Percentiles rank a stretch among this genome's conserved stretches.
Evolutionary conservation across 2,329 filamentous ascomycete genomes (phyloP).

Genomic region (Microdochium paspali): DNA sequence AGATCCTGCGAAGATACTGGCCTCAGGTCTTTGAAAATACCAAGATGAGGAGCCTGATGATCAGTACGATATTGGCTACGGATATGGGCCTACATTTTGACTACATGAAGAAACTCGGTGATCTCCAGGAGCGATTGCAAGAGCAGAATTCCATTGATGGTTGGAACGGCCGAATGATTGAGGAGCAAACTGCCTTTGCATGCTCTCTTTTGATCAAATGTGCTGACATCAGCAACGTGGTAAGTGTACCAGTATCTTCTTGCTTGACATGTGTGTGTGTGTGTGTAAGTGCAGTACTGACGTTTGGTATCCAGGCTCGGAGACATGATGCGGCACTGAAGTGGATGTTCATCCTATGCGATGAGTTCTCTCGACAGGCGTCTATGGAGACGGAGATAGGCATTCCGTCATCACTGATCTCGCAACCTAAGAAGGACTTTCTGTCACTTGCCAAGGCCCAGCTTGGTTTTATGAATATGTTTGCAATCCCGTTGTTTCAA

Average conservation of each 20-base stretch:
- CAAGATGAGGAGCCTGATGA: constrained; percentile 82
- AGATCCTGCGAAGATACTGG: constrained; percentile 91
- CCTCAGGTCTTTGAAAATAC: constrained; percentile 69
- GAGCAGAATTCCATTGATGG: constrained; percentile 56
- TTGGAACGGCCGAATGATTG: constrained; percentile 68
- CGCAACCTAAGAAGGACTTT: constrained; percentile 73
- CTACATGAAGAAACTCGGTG: constrained; percentile 85
- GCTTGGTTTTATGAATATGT: constrained; percentile 93
- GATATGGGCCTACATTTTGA: constrained; percentile 97
- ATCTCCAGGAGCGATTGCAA: constrained; percentile 68
- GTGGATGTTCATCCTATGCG: constrained; percentile 91
- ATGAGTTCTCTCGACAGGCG: constrained; percentile 89
- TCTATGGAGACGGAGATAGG: constrained; percentile 83
- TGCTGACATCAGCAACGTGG: constrained; percentile 96
- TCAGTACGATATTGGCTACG: constrained; percentile 92
- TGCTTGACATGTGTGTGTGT: constrained; percentile 1
- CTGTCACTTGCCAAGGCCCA: constrained; percentile 79
- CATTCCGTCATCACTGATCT: constrained; percentile 80
- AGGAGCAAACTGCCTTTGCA: constrained; percentile 70
- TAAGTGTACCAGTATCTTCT: no score
- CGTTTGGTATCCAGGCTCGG: constrained; percentile 54
- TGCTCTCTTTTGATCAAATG: constrained; percentile 95
- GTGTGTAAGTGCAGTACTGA: not conserved
- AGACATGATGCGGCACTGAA: constrained; percentile 71
- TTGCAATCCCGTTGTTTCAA: constrained; percentile 85